A percentile compares a stretch with the other conserved stretches of the same genome.
phyloP scores from a whole-genome alignment of 2,329 filamentous ascomycete species.

The Sphaerostilbella broomeana region DNA sequence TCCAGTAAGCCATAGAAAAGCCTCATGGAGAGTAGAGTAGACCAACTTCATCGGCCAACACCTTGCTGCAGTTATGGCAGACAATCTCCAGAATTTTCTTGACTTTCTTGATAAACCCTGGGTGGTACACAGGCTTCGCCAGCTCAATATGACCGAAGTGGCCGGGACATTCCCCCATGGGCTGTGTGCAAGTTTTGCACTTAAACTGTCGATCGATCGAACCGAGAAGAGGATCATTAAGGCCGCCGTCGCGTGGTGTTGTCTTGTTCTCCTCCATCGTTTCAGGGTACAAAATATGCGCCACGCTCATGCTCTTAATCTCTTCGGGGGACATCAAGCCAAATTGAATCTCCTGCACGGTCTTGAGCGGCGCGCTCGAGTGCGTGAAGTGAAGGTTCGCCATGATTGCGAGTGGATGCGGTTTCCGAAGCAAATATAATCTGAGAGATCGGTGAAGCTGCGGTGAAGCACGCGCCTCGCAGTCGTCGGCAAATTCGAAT shows the following conservation, averaged over 20 bases:
- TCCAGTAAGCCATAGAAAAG: conserved; percentile 46
- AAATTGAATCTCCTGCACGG: conserved; percentile 98
- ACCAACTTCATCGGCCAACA: conserved; percentile 97
- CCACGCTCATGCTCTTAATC: conserved; percentile 98
- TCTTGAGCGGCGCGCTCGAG: conserved; percentile 93
- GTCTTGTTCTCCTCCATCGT: conserved; percentile 97
- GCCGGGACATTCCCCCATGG: conserved; percentile 91
- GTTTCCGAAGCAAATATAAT: conserved; percentile 5
- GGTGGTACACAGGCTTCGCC: conserved; percentile 89
- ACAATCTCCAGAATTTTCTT: conserved; percentile 99
- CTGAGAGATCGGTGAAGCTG: conserved; percentile 17
- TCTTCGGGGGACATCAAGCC: conserved; percentile 95
- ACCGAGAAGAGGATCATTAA: conserved; percentile 93
- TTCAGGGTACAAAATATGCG: conserved; percentile 95
- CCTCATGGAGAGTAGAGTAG: conserved; percentile 48
- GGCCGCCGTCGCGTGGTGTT: conserved; percentile 80
- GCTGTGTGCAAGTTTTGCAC: conserved; percentile 93
- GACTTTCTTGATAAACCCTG: conserved; percentile 96
- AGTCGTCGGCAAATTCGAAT: conserved; percentile 13
- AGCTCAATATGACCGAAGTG: conserved; percentile 99
- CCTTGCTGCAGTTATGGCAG: conserved; percentile 98
- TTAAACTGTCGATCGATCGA: conserved; percentile 94
- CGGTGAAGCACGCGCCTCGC: conserved; percentile 14
- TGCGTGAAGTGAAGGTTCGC: conserved; percentile 85
- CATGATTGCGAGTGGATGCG: conserved; percentile 54